phyloP scores from a whole-genome alignment of 306 rosid species.

The Lablab purpureus region DNA sequence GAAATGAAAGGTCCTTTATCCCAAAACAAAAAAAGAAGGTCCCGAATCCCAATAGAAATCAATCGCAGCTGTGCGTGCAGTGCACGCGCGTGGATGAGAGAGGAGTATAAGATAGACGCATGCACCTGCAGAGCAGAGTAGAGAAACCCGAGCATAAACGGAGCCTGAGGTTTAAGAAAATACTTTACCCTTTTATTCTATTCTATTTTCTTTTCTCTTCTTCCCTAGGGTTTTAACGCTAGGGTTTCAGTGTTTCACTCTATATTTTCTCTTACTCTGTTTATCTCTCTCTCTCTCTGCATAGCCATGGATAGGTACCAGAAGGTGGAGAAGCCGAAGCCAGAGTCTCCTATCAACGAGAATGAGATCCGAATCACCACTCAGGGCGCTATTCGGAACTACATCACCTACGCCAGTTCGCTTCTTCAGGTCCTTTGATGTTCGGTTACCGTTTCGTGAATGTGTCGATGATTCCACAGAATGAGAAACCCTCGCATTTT shows the following conservation, averaged over 20 bases:
- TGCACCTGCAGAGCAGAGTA: too few relatives aligned
- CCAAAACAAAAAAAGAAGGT: not conserved
- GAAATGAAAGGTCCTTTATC: not conserved
- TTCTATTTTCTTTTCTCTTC: not conserved
- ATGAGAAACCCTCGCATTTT: not conserved
- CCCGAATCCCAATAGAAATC: not conserved
- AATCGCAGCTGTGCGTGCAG: constrained; percentile 6
- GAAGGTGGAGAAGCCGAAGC: constrained; percentile 87
- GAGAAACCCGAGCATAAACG: not conserved
- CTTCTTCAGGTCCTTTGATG: constrained; percentile 70
- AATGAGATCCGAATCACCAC: constrained; percentile 95
- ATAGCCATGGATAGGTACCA: constrained; percentile 87
- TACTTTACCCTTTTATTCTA: constrained; percentile 29
- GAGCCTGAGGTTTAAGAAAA: constrained; percentile 45
- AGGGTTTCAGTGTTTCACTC: constrained; percentile 8
- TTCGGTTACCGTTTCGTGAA: not conserved
- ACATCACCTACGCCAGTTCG: constrained; percentile 94
- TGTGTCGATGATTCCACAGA: not conserved
- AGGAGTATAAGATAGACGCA: not conserved
- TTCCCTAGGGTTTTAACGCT: constrained; percentile 17
- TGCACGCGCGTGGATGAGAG: not conserved
- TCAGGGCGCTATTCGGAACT: constrained; percentile 95
- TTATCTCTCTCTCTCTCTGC: not conserved
- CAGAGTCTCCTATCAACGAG: constrained; percentile 81
- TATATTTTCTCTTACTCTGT: not conserved